Evolutionary conservation across 441 rosid genomes (phyloP).

Genomic region (Metrosideros polymorpha): DNA sequence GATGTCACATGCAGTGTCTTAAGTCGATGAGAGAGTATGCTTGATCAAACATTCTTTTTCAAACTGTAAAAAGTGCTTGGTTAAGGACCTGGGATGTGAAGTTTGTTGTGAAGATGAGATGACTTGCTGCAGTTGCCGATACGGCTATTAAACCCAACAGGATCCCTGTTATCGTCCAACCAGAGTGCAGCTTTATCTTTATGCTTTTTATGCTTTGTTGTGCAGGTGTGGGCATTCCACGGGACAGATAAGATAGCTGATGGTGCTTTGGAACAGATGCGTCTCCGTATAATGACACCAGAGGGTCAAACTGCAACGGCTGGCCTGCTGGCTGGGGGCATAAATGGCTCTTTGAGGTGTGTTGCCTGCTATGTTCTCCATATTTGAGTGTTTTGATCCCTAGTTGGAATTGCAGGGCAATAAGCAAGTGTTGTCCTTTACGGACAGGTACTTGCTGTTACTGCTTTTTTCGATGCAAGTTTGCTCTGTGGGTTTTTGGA

Average conservation of each 20-base stretch:
- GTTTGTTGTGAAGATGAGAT: neutral
- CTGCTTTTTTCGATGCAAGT: no score
- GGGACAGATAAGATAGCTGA: conserved; percentile 25
- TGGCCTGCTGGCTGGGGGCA: conserved; percentile 43
- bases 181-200: neutral
- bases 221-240: conserved; percentile 44
- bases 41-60: neutral
- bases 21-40: neutral
- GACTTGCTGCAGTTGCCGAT: neutral
- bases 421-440: neutral
- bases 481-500: neutral
- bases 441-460: no score
- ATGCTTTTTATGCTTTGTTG: neutral
- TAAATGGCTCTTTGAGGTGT: conserved; percentile 56
- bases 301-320: conserved; percentile 42
- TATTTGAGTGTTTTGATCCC: neutral
- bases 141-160: neutral
- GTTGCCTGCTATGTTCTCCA: neutral
- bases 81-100: neutral
- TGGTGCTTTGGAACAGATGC: conserved; percentile 41
- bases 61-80: neutral
- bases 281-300: conserved; percentile 29
- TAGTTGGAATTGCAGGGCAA: neutral
- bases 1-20: neutral
- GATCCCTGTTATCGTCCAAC: neutral